Conservation (phyloP, 2,329 filamentous ascomycete species). For the Penicillium vulpinum region DNA sequence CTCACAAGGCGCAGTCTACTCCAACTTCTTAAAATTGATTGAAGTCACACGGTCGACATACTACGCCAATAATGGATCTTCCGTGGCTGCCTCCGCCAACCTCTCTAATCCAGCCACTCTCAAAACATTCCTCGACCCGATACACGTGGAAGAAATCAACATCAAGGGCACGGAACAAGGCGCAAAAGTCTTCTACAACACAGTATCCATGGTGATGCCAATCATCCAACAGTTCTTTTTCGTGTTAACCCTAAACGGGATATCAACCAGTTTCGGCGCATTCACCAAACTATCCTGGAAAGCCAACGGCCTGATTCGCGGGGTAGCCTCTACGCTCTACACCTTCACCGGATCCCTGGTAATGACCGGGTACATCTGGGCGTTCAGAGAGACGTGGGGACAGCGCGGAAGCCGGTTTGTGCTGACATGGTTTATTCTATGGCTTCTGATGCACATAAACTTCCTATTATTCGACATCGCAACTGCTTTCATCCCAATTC, state of each 20-base stretch:
- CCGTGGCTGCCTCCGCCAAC: background rate
- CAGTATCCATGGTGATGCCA: constrained; percentile 42
- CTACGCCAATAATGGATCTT: constrained; percentile 2
- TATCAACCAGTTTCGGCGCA: constrained; percentile 30
- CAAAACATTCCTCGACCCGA: background rate
- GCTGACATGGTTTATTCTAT: constrained; percentile 42
- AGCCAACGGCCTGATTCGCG: background rate
- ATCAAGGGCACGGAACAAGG: constrained; percentile 41
- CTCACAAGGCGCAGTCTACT: background rate
- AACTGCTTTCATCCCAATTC: constrained; percentile 37
- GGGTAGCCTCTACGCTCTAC: background rate
- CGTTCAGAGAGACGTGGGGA: background rate
- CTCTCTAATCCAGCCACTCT: background rate
- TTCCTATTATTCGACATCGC: constrained; percentile 43
- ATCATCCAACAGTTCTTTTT: constrained; percentile 49
- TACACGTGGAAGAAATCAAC: constrained; percentile 24
- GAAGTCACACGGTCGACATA: background rate
- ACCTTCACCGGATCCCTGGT: background rate
- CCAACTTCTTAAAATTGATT: background rate
- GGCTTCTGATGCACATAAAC: constrained; percentile 45
- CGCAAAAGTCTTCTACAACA: constrained; percentile 42
- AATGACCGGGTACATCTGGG: constrained; percentile 7
- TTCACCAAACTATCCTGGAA: constrained; percentile 1
- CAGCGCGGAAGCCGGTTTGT: constrained; percentile 35
- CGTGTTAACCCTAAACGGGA: constrained; percentile 45